Evolutionary conservation across 2,329 filamentous ascomycete genomes (phyloP).

Genomic region (Fonsecaea erecta): DNA sequence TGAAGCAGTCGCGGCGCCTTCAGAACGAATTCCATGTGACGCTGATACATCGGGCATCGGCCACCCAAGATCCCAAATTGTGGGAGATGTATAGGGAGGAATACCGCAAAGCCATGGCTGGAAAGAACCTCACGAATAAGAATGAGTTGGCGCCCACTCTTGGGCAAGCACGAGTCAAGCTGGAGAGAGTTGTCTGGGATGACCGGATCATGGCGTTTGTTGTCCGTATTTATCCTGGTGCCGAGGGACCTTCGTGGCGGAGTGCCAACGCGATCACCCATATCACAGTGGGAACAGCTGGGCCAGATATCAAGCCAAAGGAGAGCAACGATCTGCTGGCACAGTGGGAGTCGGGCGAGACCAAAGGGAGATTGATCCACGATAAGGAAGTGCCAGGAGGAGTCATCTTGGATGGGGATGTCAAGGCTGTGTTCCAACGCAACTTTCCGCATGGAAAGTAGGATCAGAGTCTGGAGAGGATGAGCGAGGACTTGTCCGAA

Average conservation of each 20-base stretch:
- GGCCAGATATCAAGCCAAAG: slow-evolving; percentile 78
- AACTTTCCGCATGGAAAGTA: slow-evolving; percentile 6
- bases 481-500: no score
- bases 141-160: slow-evolving; percentile 43
- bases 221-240: slow-evolving; percentile 65
- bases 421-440: slow-evolving; percentile 55
- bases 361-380: slow-evolving; percentile 54
- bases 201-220: slow-evolving; percentile 89
- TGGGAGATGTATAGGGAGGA: slow-evolving; percentile 76
- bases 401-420: slow-evolving; percentile 60
- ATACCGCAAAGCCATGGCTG: slow-evolving; percentile 50
- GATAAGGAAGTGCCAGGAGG: slow-evolving; percentile 60
- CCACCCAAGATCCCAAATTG: slow-evolving; percentile 65
- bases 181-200: slow-evolving; percentile 78
- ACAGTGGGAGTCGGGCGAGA: slow-evolving; percentile 68
- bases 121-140: slow-evolving; percentile 36
- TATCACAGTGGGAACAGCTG: slow-evolving; percentile 84
- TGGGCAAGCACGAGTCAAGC: slow-evolving; percentile 52
- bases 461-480: neutral
- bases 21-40: slow-evolving; percentile 93
- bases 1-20: slow-evolving; percentile 74
- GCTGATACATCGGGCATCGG: slow-evolving; percentile 76
- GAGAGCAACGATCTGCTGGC: slow-evolving; percentile 87
- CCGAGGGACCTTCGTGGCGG: slow-evolving; percentile 61
- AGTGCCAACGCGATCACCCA: slow-evolving; percentile 81